A percentile compares a stretch with the other conserved stretches of the same genome.
Evolutionary conservation across 192 early-diverging fungal species (phyloP).

Genomic region (Geosiphon pyriformis): DNA sequence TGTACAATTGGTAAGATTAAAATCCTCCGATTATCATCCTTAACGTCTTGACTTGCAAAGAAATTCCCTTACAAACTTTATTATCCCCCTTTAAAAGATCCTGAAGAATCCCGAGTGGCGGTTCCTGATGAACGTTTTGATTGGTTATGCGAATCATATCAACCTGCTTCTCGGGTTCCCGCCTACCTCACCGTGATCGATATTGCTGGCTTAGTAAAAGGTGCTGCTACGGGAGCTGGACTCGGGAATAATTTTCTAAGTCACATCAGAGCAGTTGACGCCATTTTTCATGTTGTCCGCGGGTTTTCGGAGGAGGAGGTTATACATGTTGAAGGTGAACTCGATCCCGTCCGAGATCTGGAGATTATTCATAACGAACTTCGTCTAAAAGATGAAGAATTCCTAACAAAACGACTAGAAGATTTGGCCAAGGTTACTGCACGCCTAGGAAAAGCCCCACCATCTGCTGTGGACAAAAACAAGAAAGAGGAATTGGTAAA

Average conservation of each 20-base stretch:
- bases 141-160: conserved; percentile 66
- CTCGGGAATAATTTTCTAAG: conserved; percentile 94
- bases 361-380: conserved; percentile 95
- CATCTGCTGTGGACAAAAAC: conserved; percentile 77
- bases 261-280: conserved; percentile 83
- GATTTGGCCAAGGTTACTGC: conserved; percentile 60
- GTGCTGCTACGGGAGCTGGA: conserved; percentile 70
- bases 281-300: conserved; percentile 78
- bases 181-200: conserved; percentile 90
- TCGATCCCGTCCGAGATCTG: conserved; percentile 89
- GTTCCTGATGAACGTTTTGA: conserved; percentile 91
- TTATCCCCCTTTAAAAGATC: conserved; percentile 51
- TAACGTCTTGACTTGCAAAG: too few species aligned
- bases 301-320: conserved; percentile 92
- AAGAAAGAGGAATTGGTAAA: conserved; percentile 80
- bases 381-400: conserved; percentile 87
- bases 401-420: conserved; percentile 69
- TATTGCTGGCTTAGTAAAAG: conserved; percentile 98
- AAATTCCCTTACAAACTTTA: background rate
- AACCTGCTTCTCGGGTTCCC: conserved; percentile 60
- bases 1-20: conserved; percentile 68
- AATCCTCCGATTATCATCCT: too few species aligned
- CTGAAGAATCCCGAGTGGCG: conserved; percentile 82
- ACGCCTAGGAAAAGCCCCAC: conserved; percentile 72
- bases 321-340: conserved; percentile 85